phyloP scores from a whole-genome alignment of 2,329 filamentous ascomycete species.

The Biscogniauxia sp. region DNA sequence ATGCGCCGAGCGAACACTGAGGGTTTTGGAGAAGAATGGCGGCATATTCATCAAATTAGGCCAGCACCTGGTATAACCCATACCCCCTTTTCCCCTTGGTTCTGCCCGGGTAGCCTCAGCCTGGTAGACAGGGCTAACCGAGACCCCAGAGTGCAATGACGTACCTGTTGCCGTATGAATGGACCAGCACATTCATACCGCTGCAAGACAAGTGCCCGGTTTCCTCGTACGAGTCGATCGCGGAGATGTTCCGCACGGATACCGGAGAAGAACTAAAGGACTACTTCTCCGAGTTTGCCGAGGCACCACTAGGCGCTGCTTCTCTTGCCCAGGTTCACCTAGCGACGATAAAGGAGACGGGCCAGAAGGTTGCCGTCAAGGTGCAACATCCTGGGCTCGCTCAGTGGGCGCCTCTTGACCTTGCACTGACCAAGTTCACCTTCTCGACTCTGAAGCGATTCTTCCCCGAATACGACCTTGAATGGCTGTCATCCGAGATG shows the following conservation, averaged over 20 bases:
- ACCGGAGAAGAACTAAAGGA: conserved; percentile 77
- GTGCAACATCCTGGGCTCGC: conserved; percentile 89
- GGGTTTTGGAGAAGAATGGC: conserved; percentile 89
- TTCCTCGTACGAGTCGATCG: conserved; percentile 82
- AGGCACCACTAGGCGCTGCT: conserved; percentile 81
- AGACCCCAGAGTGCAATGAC: conserved; percentile 77
- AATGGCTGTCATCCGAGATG: conserved; percentile 95
- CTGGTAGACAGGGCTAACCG: conserved; percentile 20
- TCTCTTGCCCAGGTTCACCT: conserved; percentile 93
- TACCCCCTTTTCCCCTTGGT: background rate
- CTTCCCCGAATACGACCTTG: conserved; percentile 96
- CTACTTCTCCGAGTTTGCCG: conserved; percentile 82
- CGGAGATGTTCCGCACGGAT: conserved; percentile 81
- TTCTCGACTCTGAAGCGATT: conserved; percentile 87
- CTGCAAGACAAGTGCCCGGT: conserved; percentile 95
- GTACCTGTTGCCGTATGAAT: conserved; percentile 85
- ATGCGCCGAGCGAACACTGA: conserved; percentile 84
- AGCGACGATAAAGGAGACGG: conserved; percentile 76
- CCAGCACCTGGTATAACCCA: conserved; percentile 69
- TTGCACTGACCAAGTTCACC: conserved; percentile 81
- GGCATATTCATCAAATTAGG: conserved; percentile 98
- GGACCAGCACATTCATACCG: conserved; percentile 94
- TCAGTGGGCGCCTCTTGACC: conserved; percentile 85
- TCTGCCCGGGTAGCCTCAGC: background rate
- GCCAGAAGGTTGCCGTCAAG: conserved; percentile 90